phyloP scores from a whole-genome alignment of 805 yeast species.

The Metschnikowia koreensis region DNA sequence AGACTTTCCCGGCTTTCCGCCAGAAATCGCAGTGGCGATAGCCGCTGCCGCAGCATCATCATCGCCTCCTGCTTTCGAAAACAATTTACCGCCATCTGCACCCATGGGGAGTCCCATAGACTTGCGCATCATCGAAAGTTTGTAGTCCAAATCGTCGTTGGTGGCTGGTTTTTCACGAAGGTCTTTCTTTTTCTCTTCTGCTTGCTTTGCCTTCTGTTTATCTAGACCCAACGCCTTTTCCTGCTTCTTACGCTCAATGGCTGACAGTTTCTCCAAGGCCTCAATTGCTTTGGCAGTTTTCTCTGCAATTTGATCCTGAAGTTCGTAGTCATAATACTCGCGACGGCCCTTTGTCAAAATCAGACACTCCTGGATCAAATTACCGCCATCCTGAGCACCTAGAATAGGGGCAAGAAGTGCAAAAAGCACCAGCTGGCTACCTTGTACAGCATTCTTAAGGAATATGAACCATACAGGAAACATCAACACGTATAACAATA shows the following conservation, averaged over 20 bases:
- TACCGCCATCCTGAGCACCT: conserved; percentile 59
- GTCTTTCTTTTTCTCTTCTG: conserved; percentile 24
- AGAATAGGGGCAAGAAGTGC: conserved; percentile 73
- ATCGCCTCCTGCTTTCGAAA: not conserved
- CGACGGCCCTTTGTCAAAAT: conserved; percentile 51
- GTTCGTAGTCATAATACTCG: conserved; percentile 60
- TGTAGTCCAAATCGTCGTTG: conserved; percentile 35
- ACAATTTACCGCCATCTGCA: conserved; percentile 7
- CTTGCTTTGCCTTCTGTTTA: conserved; percentile 19
- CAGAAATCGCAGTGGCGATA: not conserved
- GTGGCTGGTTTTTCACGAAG: conserved; percentile 34
- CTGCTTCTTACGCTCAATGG: conserved; percentile 55
- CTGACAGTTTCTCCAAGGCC: conserved; percentile 66
- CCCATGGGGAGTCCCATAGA: conserved; percentile 23
- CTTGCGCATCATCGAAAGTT: conserved; percentile 29
- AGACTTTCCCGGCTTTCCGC: not conserved
- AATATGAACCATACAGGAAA: conserved; percentile 85
- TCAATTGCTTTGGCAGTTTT: conserved; percentile 58
- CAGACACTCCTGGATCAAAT: conserved; percentile 71
- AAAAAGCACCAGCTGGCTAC: conserved; percentile 74
- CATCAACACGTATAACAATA: conserved; percentile 57
- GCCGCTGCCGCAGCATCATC: not conserved
- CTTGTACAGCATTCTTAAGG: conserved; percentile 71
- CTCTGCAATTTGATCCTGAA: conserved; percentile 61
- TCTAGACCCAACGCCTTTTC: conserved; percentile 22